Percentiles rank a stretch among this genome's conserved stretches.
Conservation (phyloP, 176 grass and related monocot genomes). For the Musa troglodytarum region DNA sequence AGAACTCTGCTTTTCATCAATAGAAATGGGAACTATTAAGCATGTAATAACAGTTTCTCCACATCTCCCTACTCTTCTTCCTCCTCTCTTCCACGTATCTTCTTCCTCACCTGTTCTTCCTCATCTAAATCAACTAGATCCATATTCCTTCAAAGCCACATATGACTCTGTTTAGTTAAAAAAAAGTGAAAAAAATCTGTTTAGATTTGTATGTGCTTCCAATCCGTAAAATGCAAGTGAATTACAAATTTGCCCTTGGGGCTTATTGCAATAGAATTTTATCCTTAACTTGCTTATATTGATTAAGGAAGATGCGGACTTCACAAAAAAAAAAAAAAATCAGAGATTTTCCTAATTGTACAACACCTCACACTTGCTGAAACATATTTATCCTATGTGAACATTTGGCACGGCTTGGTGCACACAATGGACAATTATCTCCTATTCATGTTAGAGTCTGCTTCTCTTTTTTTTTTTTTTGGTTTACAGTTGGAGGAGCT, state of each 20-base stretch:
- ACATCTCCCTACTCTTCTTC: neutral
- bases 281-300: too few relatives aligned
- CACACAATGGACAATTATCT: neutral
- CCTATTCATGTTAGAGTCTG: neutral
- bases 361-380: too few relatives aligned
- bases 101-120: neutral
- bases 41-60: neutral
- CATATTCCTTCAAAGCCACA: neutral
- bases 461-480: neutral
- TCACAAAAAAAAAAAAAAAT: too few relatives aligned
- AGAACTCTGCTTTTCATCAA: neutral
- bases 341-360: too few relatives aligned
- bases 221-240: neutral
- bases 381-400: neutral
- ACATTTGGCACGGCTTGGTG: neutral
- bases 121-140: neutral
- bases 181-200: neutral
- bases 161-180: neutral
- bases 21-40: neutral
- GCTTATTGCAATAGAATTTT: neutral
- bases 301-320: too few relatives aligned
- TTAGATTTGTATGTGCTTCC: neutral
- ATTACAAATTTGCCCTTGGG: neutral
- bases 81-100: neutral
- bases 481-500: neutral